Evolutionary conservation across 345 rosid species (phyloP).

Genomic region (rapeseed (Brassica napus)): Da-Ae NC_063451.1:27789001-27789500

Average conservation of each 20-base stretch:
- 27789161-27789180: constrained; percentile 71
- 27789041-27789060: not conserved
- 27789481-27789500: constrained; percentile 71
- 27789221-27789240: not conserved
- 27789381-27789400: not conserved
- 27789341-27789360: constrained; percentile 11
- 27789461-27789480: constrained; percentile 70
- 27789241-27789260: not conserved
- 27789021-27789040: not conserved
- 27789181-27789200: not conserved
- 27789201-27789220: not conserved
- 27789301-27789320: constrained; percentile 53
- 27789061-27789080: not conserved
- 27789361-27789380: not conserved
- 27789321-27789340: constrained; percentile 82
- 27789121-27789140: constrained; percentile 50
- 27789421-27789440: not conserved
- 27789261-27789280: constrained; percentile 67
- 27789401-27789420: not conserved
- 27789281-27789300: constrained; percentile 47
- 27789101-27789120: constrained; percentile 64
- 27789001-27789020: not conserved
- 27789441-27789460: not conserved
- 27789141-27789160: constrained; percentile 57
- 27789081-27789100: constrained; percentile 59